A percentile compares a stretch with the other conserved stretches of the same genome.
These are phyloP conservation scores for Poteriospumella lacustris DNA, from an alignment of 108 stramenopile species.

Conservation along the genomic window DNA sequence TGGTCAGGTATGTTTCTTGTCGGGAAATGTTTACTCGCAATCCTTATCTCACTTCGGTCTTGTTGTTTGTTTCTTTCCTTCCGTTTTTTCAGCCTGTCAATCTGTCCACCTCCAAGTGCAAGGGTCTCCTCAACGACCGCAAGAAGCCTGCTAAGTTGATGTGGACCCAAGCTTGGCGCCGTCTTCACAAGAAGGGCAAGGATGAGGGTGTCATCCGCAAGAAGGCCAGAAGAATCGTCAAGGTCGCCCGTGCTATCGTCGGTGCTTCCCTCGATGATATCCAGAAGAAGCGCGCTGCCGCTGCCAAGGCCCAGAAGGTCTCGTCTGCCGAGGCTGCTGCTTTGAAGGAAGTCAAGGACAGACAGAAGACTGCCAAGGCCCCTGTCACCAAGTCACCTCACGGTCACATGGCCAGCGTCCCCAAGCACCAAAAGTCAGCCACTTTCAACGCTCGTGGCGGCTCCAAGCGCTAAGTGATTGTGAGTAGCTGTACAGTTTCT, in stretches of 20 bases:
- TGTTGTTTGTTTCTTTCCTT: background rate
- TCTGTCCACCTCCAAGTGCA: conserved; percentile 88
- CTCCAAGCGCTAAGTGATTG: conserved; percentile 16
- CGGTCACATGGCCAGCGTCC: conserved; percentile 39
- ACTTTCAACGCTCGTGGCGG: conserved; percentile 4
- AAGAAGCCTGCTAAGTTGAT: conserved; percentile 99
- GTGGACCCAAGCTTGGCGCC: conserved; percentile 99
- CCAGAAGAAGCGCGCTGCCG: conserved; percentile 84
- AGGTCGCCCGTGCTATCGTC: conserved; percentile 91
- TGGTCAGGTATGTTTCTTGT: conserved; percentile 59
- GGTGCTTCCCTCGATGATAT: conserved; percentile 93
- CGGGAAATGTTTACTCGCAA: background rate
- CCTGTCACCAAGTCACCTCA: conserved; percentile 50
- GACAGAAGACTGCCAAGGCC: conserved; percentile 32
- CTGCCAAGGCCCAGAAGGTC: conserved; percentile 67
- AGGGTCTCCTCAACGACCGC: conserved; percentile 82
- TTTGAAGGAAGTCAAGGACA: conserved; percentile 79
- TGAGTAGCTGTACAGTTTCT: no score
- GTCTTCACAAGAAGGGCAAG: conserved; percentile 93
- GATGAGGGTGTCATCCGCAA: conserved; percentile 16
- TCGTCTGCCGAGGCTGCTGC: conserved; percentile 63
- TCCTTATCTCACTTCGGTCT: background rate
- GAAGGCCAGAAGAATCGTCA: conserved; percentile 68
- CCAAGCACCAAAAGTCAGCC: conserved; percentile 59
- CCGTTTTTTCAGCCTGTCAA: conserved; percentile 63